Evolutionary conservation across 176 grass and related monocot genomes (phyloP).

Genomic region (Aegilops bicornis): DNA sequence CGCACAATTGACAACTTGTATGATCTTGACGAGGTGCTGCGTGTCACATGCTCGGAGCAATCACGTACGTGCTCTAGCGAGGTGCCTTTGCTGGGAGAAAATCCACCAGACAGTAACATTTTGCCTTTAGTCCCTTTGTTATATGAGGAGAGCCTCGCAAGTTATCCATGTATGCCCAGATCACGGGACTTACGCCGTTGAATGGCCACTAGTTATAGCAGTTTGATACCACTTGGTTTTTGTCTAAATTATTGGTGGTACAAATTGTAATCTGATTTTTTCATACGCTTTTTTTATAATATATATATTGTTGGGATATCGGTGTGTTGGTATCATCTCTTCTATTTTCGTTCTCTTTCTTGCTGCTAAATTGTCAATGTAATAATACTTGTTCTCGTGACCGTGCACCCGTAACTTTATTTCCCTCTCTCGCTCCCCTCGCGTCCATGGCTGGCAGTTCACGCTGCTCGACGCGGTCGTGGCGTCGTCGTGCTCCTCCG

Average conservation of each 20-base stretch:
- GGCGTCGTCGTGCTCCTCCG: too few relatives aligned
- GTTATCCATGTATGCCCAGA: neutral
- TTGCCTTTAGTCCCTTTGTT: neutral
- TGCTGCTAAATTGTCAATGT: neutral
- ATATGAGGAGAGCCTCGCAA: neutral
- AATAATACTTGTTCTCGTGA: too few relatives aligned
- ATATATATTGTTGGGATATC: neutral
- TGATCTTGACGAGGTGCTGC: neutral
- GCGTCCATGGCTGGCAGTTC: too few relatives aligned
- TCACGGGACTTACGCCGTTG: neutral
- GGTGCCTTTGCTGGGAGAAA: neutral
- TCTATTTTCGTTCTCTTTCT: neutral
- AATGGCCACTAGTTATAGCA: neutral
- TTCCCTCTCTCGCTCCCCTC: too few relatives aligned
- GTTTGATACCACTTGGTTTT: neutral
- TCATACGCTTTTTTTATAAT: neutral
- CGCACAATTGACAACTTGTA: neutral
- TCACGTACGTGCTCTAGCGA: neutral
- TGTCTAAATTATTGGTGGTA: neutral
- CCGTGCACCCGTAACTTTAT: too few relatives aligned
- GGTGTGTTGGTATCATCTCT: neutral
- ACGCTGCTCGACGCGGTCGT: too few relatives aligned
- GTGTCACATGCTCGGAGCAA: neutral
- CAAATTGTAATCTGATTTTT: neutral
- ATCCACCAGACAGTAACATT: neutral